phyloP scores from a whole-genome alignment of 257 asterid species.

The Solanum boliviense region DNA sequence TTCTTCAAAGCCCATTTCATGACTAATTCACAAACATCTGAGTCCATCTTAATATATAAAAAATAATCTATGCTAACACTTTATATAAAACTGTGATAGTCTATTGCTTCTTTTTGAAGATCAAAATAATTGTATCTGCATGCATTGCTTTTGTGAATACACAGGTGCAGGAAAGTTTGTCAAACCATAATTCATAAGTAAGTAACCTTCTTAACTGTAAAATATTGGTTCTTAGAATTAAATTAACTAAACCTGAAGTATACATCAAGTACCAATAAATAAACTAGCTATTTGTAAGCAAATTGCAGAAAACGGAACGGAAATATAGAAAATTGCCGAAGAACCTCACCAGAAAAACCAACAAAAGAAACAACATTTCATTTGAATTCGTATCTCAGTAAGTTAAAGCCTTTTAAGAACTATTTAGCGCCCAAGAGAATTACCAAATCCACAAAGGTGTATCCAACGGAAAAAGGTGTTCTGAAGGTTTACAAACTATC shows the following conservation, averaged over 20 bases:
- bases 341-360: neutral
- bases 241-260: neutral
- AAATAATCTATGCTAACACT: neutral
- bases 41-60: neutral
- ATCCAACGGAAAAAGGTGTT: neutral
- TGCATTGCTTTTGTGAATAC: neutral
- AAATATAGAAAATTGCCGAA: neutral
- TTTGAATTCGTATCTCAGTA: neutral
- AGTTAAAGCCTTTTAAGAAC: neutral
- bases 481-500: neutral
- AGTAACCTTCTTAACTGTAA: neutral
- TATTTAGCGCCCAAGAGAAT: neutral
- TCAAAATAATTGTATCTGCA: neutral
- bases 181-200: neutral
- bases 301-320: neutral
- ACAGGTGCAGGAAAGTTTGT: neutral
- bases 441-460: neutral
- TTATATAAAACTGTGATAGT: neutral
- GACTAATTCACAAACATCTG: neutral
- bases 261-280: neutral
- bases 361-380: neutral
- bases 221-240: neutral
- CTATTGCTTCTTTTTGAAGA: neutral
- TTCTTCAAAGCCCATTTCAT: neutral
- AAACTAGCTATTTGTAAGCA: neutral